Conservation (phyloP, 441 rosid genomes). For the Rhodomyrtus psidioides region DNA sequence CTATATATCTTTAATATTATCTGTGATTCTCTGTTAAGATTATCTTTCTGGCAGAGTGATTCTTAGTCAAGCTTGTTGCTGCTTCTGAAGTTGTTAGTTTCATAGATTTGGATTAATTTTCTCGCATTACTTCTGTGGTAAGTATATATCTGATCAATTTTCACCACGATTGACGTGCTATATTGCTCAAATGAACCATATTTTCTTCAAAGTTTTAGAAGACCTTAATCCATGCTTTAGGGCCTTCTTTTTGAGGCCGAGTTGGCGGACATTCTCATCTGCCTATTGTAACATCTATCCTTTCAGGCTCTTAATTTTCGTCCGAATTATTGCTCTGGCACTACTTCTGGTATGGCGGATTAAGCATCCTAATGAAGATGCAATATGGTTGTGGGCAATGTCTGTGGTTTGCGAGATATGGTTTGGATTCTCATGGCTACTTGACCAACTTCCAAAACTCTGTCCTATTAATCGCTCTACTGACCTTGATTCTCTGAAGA, state of each 20-base stretch:
- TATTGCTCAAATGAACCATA: background rate
- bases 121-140: background rate
- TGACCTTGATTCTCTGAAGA: constrained; percentile 1
- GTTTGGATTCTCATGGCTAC: constrained; percentile 13
- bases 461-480: constrained; percentile 8
- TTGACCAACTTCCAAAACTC: constrained; percentile 13
- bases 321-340: constrained; percentile 4
- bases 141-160: background rate
- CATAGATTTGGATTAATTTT: background rate
- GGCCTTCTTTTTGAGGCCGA: background rate
- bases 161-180: background rate
- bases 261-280: background rate
- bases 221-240: background rate
- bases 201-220: background rate
- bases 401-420: constrained; percentile 8
- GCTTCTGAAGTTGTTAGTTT: background rate
- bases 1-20: background rate
- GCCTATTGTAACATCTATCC: background rate
- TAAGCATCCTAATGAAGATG: constrained; percentile 10
- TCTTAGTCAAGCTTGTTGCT: background rate
- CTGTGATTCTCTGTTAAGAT: background rate
- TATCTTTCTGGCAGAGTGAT: background rate
- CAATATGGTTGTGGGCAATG: constrained; percentile 11
- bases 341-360: constrained; percentile 9
- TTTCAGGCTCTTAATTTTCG: constrained; percentile 7